phyloP scores from a whole-genome alignment of 1,139 yeast genomes.

The Eremothecium sinecaudum region DNA sequence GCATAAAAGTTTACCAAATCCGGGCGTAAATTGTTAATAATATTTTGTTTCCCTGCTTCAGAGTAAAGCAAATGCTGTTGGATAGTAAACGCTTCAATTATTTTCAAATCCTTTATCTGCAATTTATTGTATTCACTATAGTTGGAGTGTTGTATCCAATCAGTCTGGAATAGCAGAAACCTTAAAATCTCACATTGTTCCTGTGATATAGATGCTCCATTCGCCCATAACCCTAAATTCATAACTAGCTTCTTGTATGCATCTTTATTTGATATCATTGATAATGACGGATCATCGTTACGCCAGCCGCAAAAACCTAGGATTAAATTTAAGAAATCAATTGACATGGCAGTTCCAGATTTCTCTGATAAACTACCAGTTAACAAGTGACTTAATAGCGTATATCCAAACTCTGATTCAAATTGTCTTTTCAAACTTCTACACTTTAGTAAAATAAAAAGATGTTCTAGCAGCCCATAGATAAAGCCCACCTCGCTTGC shows the following conservation, averaged over 20 bases:
- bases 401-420: conserved; percentile 17
- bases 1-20: conserved; percentile 33
- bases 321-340: conserved; percentile 35
- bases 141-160: conserved; percentile 44
- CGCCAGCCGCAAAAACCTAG: conserved; percentile 41
- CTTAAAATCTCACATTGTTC: conserved; percentile 38
- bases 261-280: conserved; percentile 37
- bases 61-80: conserved; percentile 26
- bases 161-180: conserved; percentile 47
- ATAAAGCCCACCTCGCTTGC: conserved; percentile 10
- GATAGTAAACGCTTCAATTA: conserved; percentile 45
- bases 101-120: conserved; percentile 45
- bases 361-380: conserved; percentile 16
- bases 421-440: conserved; percentile 14
- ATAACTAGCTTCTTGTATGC: conserved; percentile 40
- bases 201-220: conserved; percentile 12
- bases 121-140: conserved; percentile 41
- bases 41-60: conserved; percentile 32
- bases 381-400: conserved; percentile 23
- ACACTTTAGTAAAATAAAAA: conserved; percentile 15
- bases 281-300: conserved; percentile 34
- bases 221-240: conserved; percentile 44
- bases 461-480: conserved; percentile 13
- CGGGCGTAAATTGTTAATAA: conserved; percentile 32
- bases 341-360: conserved; percentile 18